Percentiles rank a stretch among this genome's conserved stretches.
Conservation (phyloP, 2,329 filamentous ascomycete genomes). For the Colletotrichum eleusines region DNA sequence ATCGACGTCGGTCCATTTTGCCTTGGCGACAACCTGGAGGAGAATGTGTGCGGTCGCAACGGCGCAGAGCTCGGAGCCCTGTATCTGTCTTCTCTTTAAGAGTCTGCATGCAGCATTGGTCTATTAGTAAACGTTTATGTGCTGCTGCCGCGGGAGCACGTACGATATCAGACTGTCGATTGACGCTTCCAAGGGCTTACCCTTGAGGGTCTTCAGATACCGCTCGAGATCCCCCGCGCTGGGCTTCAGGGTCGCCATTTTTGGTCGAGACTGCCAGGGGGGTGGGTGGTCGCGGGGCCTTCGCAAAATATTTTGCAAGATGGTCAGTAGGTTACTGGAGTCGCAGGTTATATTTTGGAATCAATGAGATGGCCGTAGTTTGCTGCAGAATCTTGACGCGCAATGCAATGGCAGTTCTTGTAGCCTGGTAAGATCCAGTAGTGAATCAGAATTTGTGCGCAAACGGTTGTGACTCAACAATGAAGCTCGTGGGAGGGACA, state of each 20-base stretch:
- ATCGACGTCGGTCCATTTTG: conserved; percentile 81
- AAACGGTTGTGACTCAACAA: conserved; percentile 37
- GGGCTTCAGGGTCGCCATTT: conserved; percentile 69
- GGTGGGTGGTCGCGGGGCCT: conserved; percentile 18
- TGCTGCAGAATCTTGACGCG: background rate
- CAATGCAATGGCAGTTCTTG: conserved; percentile 20
- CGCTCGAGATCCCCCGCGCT: conserved; percentile 80
- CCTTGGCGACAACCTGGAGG: conserved; percentile 85
- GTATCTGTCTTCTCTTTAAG: conserved; percentile 91
- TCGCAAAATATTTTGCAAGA: conserved; percentile 20
- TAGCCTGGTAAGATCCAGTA: conserved; percentile 5
- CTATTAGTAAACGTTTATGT: conserved; percentile 15
- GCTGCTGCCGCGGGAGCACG: conserved; percentile 49
- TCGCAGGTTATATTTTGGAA: background rate
- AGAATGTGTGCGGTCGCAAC: conserved; percentile 92
- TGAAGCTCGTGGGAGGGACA: conserved; percentile 37
- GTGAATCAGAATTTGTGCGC: conserved; percentile 36
- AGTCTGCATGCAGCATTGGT: conserved; percentile 69
- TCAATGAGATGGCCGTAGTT: background rate
- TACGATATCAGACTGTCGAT: conserved; percentile 88
- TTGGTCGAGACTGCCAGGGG: conserved; percentile 18
- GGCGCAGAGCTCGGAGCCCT: conserved; percentile 87
- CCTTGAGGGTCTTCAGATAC: conserved; percentile 83
- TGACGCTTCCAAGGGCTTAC: conserved; percentile 80
- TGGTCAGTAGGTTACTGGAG: conserved; percentile 3